These are phyloP conservation scores for Andrographis paniculata DNA, from an alignment of 305 asterid genomes.

Conservation along the genomic window DNA sequence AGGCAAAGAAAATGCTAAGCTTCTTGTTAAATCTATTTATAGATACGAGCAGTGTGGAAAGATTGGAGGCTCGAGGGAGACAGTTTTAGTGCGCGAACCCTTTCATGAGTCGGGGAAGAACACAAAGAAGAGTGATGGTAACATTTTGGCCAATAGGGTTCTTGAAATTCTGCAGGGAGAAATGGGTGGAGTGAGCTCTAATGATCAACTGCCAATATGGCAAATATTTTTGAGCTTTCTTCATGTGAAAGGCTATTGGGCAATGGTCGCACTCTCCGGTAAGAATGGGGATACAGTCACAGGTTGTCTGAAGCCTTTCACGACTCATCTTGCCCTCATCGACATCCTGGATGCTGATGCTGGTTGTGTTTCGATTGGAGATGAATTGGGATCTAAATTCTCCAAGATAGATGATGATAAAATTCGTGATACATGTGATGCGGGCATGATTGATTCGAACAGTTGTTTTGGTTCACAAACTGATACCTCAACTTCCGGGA, in stretches of 20 bases:
- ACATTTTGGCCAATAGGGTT: conserved; percentile 44
- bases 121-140: conserved; percentile 27
- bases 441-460: conserved; percentile 27
- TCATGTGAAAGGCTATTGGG: conserved; percentile 51
- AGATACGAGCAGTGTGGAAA: conserved; percentile 27
- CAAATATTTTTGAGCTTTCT: conserved; percentile 77
- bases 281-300: conserved; percentile 33
- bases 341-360: conserved; percentile 25
- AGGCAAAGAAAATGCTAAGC: conserved; percentile 36
- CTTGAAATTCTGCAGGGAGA: conserved; percentile 53
- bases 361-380: conserved; percentile 21
- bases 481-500: conserved; percentile 48
- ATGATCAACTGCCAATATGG: conserved; percentile 54
- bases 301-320: conserved; percentile 67
- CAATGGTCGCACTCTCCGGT: conserved; percentile 49
- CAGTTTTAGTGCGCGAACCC: conserved; percentile 48
- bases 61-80: conserved; percentile 31
- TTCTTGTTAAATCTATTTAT: conserved; percentile 51
- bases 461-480: conserved; percentile 47
- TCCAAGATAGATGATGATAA: conserved; percentile 13
- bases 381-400: conserved; percentile 18
- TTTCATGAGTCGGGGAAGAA: conserved; percentile 27
- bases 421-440: conserved; percentile 17
- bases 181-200: conserved; percentile 26
- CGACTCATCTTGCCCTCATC: conserved; percentile 58